Conservation (phyloP, 139 green algal genomes). For the Mychonastes homosphaera region DNA sequence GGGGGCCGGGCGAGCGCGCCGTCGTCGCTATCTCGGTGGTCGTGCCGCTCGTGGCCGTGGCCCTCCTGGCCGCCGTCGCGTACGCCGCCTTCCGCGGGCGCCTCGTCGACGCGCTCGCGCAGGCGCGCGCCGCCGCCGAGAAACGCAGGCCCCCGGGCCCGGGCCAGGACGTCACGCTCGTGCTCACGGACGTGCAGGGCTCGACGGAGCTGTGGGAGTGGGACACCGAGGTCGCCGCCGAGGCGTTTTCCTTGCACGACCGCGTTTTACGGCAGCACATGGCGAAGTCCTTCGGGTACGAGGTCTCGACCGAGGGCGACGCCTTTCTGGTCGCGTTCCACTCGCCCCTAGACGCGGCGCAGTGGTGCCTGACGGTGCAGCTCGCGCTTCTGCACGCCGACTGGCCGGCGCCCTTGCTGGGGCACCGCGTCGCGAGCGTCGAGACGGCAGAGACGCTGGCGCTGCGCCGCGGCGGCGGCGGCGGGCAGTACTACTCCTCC, state of each 20-base stretch:
- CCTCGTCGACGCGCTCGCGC: neutral
- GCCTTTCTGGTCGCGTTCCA: conserved; percentile 57
- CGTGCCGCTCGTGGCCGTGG: neutral
- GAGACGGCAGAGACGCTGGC: conserved; percentile 16
- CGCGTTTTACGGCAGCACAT: neutral
- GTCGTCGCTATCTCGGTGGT: neutral
- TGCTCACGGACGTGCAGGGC: conserved; percentile 42
- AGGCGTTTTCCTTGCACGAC: conserved; percentile 1
- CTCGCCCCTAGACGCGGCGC: conserved; percentile 40
- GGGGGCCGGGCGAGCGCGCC: too few relatives aligned
- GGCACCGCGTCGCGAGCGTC: conserved; percentile 21
- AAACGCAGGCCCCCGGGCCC: conserved; percentile 7
- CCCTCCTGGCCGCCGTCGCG: neutral
- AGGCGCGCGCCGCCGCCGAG: conserved; percentile 1
- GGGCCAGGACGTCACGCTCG: conserved; percentile 31
- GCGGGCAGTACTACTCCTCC: neutral
- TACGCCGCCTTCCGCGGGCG: neutral
- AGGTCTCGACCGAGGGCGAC: conserved; percentile 26
- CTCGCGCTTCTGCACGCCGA: conserved; percentile 32
- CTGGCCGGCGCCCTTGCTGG: conserved; percentile 15
- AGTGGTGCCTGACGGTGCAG: conserved; percentile 42
- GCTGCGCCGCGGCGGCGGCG: too few relatives aligned
- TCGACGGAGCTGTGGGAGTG: conserved; percentile 51
- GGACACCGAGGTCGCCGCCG: conserved; percentile 22
- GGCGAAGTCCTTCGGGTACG: neutral